Evolutionary conservation across 306 rosid species (phyloP).

Genomic region (Acacia melanoxylon): DNA sequence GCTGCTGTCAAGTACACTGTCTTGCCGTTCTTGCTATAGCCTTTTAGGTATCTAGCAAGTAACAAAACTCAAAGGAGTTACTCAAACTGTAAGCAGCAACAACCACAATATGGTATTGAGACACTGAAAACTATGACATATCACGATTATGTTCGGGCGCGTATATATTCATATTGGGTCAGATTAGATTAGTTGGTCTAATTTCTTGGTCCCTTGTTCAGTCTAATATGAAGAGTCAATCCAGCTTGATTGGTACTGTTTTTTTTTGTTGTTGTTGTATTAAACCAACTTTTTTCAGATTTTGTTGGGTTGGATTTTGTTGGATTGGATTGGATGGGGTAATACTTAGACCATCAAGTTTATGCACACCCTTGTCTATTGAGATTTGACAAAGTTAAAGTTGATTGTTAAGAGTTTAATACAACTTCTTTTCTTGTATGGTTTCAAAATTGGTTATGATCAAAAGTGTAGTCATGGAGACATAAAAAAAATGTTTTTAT

Average conservation of each 20-base stretch:
- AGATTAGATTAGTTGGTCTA: too few species aligned
- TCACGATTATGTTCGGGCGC: neutral
- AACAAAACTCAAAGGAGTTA: neutral
- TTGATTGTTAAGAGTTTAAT: neutral
- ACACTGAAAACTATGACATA: neutral
- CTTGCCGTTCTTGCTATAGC: constrained; percentile 6
- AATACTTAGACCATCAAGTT: neutral
- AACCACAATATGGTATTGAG: neutral
- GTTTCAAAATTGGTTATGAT: neutral
- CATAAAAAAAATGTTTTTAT: too few species aligned
- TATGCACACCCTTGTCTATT: too few species aligned
- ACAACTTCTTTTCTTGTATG: neutral
- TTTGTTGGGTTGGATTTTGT: too few species aligned
- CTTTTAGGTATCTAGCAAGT: constrained; percentile 37
- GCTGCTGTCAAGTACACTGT: constrained; percentile 40
- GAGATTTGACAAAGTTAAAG: too few species aligned
- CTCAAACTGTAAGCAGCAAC: neutral
- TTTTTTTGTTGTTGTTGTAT: too few species aligned
- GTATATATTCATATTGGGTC: too few species aligned
- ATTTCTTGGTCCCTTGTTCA: neutral
- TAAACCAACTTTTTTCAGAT: too few species aligned
- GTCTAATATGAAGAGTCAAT: neutral
- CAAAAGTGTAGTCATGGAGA: too few species aligned
- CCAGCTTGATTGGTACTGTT: too few species aligned
- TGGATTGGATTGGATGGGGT: too few species aligned